Base-by-base conservation (phyloP, 2,329 filamentous ascomycete genomes). In the Colletotrichum cordylinicola region DNA sequence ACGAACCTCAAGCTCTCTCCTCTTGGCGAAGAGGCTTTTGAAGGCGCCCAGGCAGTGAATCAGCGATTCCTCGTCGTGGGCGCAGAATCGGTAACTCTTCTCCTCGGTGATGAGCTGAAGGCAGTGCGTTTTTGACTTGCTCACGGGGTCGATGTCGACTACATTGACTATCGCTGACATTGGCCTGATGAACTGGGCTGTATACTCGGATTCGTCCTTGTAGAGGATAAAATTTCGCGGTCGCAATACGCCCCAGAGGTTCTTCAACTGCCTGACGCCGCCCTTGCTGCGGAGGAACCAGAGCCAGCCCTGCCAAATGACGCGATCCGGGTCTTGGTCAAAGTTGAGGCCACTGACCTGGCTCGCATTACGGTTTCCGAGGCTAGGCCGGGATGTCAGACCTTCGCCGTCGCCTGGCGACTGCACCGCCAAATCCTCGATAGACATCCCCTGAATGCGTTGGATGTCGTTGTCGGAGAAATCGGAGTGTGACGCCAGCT, bases 81-180 rank as follows among this genome's bases (percentile, higher is more conserved):
- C 92, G 81, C 93, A 95, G 78, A 97, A 94, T 35, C 93, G 91
- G 80, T 93, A 95, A 71, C 91, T 94, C 85, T 95, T 97, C 82
- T 98, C 96, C 80, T 98, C 96, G 43, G 94, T 95, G 81, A 99
- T 98, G 80, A 98, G 91, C 84, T 98, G 96, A 83, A 98, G 89
- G 84, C 97, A 98, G 82, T 94, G 93, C 62, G 90, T 90, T 87
- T 98, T 98, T 79, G 93, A 97, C 81, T 91, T 94, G 80, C 94
- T 96, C 77, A 98, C 87, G 0, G 96, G 94, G 79, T 98, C 95
- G 70, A 98, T 95, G 81, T 98, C 97, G 27, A 98, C 96, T 2
- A 95, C 96, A 79, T 98, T 95, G 80, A 98, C 94, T 69, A 99
- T 93, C 70, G 90, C 92, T 10, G 91, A 88, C 80, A 98, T 91